Evolutionary conservation across 2,329 filamentous ascomycete genomes (phyloP).

Genomic region (Fusarium agapanthi): DNA sequence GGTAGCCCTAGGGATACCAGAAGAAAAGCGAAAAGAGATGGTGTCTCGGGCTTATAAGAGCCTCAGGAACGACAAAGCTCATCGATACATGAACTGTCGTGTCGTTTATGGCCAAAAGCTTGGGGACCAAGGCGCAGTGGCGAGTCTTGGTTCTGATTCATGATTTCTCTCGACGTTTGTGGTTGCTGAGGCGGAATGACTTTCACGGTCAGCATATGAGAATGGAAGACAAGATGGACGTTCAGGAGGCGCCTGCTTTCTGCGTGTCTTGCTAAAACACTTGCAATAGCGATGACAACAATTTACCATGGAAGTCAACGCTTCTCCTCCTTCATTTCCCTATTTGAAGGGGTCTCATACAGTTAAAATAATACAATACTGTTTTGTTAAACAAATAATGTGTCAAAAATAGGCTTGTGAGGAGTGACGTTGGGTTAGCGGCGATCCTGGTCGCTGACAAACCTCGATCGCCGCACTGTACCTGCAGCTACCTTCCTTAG

Average conservation of each 20-base stretch:
- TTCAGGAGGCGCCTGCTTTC: background rate
- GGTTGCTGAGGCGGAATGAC: background rate
- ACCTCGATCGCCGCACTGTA: conserved; percentile 7
- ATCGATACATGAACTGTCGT: conserved; percentile 55
- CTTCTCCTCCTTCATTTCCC: background rate
- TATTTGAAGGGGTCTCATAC: too few species aligned
- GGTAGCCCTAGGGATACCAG: conserved; percentile 48
- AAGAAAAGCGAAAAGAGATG: conserved; percentile 48
- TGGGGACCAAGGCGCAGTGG: background rate
- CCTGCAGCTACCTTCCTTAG: background rate
- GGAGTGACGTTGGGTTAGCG: conserved; percentile 6
- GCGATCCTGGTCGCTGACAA: conserved; percentile 31
- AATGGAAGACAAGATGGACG: background rate
- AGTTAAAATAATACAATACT: background rate
- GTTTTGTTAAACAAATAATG: background rate
- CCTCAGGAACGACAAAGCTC: conserved; percentile 47
- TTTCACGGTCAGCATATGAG: background rate
- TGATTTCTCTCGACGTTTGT: background rate
- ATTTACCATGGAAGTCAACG: background rate
- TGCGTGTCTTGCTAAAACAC: background rate
- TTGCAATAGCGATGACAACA: background rate
- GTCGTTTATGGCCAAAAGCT: conserved; percentile 56
- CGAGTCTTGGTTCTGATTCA: background rate
- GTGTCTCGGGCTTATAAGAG: conserved; percentile 45
- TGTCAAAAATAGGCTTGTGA: background rate